phyloP scores from a whole-genome alignment of 306 rosid genomes.

The Begonia masoniana region DNA sequence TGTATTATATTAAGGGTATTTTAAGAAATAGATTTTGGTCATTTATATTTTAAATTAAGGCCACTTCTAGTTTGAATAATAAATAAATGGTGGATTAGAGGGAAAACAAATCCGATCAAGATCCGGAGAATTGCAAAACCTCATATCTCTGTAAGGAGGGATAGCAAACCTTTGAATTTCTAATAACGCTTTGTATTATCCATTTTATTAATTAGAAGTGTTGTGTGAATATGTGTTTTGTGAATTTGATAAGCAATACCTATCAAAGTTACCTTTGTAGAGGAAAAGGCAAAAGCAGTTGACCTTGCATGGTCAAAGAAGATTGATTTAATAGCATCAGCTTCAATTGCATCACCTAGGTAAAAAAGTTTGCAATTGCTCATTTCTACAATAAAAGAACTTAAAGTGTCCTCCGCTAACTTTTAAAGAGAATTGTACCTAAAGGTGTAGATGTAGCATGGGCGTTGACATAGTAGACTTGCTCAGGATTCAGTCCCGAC shows the following conservation, averaged over 20 bases:
- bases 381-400: slow-evolving; percentile 4
- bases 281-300: slow-evolving; percentile 67
- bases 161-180: no score
- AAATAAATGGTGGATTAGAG: no score
- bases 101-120: no score
- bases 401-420: not conserved
- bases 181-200: no score
- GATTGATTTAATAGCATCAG: slow-evolving; percentile 65
- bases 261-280: slow-evolving; percentile 60
- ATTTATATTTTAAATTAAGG: no score
- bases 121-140: no score
- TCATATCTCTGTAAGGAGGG: no score
- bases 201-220: no score
- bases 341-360: slow-evolving; percentile 78
- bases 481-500: slow-evolving; percentile 70
- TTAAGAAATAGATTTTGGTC: no score
- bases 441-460: slow-evolving; percentile 86
- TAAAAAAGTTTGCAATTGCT: slow-evolving; percentile 3
- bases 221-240: no score
- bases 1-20: no score
- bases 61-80: no score
- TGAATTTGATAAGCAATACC: not conserved
- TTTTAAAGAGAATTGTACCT: slow-evolving; percentile 33
- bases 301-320: slow-evolving; percentile 41
- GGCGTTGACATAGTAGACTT: slow-evolving; percentile 82